A percentile compares a stretch with the other conserved stretches of the same genome.
phyloP scores from a whole-genome alignment of 2,329 filamentous ascomycete genomes.

The Penicillium sp. region DNA sequence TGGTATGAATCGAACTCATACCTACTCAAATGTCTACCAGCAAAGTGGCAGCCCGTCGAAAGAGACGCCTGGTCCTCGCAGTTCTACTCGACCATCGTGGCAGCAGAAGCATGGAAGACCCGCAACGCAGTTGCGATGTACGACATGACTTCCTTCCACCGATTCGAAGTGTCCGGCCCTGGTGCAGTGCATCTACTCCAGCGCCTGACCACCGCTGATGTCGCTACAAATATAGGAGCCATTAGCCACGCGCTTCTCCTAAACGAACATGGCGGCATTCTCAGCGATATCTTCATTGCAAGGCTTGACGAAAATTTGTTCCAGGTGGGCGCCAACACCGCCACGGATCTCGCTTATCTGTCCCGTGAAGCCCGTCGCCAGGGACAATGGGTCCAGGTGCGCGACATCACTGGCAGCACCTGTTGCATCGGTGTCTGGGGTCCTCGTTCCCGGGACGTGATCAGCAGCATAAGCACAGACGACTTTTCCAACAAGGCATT shows the following conservation, averaged over 20 bases:
- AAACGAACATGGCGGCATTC: constrained; percentile 54
- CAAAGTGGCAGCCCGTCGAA: constrained; percentile 56
- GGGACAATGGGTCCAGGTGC: constrained; percentile 52
- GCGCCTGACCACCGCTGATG: constrained; percentile 39
- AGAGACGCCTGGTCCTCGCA: constrained; percentile 61
- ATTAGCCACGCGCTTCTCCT: constrained; percentile 61
- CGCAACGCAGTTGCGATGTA: constrained; percentile 63
- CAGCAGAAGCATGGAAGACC: constrained; percentile 66
- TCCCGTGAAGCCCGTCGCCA: constrained; percentile 55
- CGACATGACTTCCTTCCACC: constrained; percentile 62
- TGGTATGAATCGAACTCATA: constrained; percentile 61
- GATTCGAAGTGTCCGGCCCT: constrained; percentile 60
- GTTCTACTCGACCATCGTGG: constrained; percentile 60
- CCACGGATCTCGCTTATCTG: constrained; percentile 57
- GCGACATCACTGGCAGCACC: constrained; percentile 61
- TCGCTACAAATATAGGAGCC: constrained; percentile 49
- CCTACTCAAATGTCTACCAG: constrained; percentile 54
- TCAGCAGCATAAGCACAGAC: constrained; percentile 39
- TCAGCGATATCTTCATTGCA: constrained; percentile 60
- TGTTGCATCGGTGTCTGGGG: constrained; percentile 66
- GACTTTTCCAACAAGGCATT: constrained; percentile 40
- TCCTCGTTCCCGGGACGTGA: constrained; percentile 55
- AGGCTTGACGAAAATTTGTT: constrained; percentile 48
- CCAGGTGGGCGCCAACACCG: constrained; percentile 59
- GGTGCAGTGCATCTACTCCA: constrained; percentile 59